Percentiles rank a stretch among this genome's conserved stretches.
phyloP scores from a whole-genome alignment of 768 basidiomycete species.

The Cantharellus cinnabarinus region DNA sequence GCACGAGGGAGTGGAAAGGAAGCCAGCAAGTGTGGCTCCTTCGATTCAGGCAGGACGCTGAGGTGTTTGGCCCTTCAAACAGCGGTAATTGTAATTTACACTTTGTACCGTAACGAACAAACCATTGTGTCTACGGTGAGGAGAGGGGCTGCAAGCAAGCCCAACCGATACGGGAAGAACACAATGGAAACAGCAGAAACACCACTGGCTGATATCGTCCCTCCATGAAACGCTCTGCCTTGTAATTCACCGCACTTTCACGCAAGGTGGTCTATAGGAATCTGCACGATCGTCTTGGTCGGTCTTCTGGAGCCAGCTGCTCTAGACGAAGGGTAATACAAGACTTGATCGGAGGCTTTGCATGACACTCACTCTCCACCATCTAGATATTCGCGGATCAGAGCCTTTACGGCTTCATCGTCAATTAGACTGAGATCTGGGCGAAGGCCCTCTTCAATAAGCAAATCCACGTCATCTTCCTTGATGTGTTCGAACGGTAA shows the following conservation, averaged over 20 bases:
- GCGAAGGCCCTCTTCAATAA: not conserved
- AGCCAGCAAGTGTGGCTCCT: too few species aligned
- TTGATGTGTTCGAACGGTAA: not conserved
- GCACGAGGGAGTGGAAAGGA: too few species aligned
- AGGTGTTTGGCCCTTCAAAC: too few species aligned
- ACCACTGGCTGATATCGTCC: not conserved
- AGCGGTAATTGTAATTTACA: too few species aligned
- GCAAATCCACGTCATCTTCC: not conserved
- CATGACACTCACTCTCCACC: not conserved
- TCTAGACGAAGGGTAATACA: not conserved
- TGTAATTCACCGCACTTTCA: not conserved
- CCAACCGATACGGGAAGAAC: too few species aligned
- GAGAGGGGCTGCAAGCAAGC: too few species aligned
- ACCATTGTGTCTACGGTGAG: too few species aligned
- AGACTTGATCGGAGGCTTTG: not conserved
- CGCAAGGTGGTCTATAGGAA: not conserved
- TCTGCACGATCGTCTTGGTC: not conserved
- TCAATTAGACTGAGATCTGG: not conserved
- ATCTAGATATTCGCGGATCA: not conserved
- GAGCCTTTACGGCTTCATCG: not conserved
- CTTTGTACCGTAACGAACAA: too few species aligned
- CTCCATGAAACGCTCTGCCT: not conserved
- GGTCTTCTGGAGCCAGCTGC: not conserved
- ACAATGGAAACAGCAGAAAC: too few species aligned
- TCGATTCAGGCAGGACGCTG: too few species aligned